Evolutionary conservation across 805 yeast species (phyloP), one percentile per base, ranked within the genome.

Genomic region (Ogataea angusta): DNA sequence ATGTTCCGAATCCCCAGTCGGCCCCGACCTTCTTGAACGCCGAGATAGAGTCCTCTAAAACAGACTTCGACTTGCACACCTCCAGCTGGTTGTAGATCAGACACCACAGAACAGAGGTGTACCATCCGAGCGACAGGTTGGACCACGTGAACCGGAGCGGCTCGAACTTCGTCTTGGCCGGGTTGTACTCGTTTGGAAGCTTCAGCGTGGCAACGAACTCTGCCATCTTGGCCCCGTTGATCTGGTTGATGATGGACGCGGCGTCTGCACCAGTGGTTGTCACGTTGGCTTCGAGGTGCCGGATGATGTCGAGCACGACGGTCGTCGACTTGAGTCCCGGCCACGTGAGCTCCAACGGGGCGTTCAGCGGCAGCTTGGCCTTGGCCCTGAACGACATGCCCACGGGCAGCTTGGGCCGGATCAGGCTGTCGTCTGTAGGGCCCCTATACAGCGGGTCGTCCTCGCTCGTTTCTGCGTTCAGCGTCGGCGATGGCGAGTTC

Each of bases 71-170:
- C 38, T 48, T 44, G 22, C 64, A 64, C 36, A 69, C 57, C 13
- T 73, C 69, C 43, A 65, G 60, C 37, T 53, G 61, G 16, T 58
- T 49, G 50, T 70, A 83, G 0, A 83, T 70, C 23, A 67, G 63
- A 2, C 80, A 77, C 80, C 85, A 83, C 18, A 85, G 52, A 8
- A 83, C 64, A 4, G 84, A 72, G 28, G 73, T 69, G 59, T 85
- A 85, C 95, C 95, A 86, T 0, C 89, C 90, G 17, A 85, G 63
- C 0, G 86, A 78, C 17, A 70, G 54, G 38, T 64, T 65, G 28
- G 76, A 72, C 95, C 95, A 86, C 5, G 64, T 57, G 49, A 85
- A 82, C 43, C 57, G 67, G 46, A 82, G 63, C 3, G 72, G 67
- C 36, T 66, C 70, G 46, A 76, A 69, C 3, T 67, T 64, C 0